Evolutionary conservation across 805 yeast genomes (phyloP), one percentile per base, ranked within the genome.

Genomic region (Candida taoyuanica): DNA sequence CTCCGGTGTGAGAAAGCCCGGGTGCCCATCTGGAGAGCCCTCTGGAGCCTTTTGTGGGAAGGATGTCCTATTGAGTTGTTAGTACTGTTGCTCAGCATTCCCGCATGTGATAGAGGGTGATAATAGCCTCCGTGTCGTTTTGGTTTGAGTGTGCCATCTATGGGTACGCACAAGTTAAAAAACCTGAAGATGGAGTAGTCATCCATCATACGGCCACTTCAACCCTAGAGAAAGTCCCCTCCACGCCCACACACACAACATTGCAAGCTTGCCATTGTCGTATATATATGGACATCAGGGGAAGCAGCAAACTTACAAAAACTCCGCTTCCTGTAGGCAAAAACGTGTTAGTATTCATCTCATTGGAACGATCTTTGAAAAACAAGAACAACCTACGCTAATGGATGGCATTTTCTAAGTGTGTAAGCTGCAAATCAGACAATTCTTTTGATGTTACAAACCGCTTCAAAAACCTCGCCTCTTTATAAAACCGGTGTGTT

Each of bases 1-100:
- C 33, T 75, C 77, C 8, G 73, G 74, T 9, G 86, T 79, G 46
- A 87, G 67, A 55, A 76, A 77, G 21, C 96, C 95, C 19, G 95
- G 87, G 62, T 77, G 81, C 5, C 97, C 97, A 18, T 85, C 68
- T 45, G 74, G 76, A 5, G 74, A 62, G 14, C 78, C 74, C 17
- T 76, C 71, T n/a, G 83, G 79, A 34, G 78, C 70, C 14, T 58
- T 63, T 58, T 84, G 89, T 20, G 94, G 93, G 59, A 71, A 83
- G n/a, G 88, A 79, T 18, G 39, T 48, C 37, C 59, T 51, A 31
- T 37, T 4, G 31, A n/a, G 18, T 14, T 32, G 40, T 38, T 34
- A 33, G 37, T 40, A 37, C n/a, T 20, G 26, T 20, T 15, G n/a
- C 28, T 26, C 20, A 13, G 5, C 27, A 29, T n/a, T 29, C 17